phyloP scores from a whole-genome alignment of 2,329 filamentous ascomycete species.

The Sarocladiaceae sp. region DNA sequence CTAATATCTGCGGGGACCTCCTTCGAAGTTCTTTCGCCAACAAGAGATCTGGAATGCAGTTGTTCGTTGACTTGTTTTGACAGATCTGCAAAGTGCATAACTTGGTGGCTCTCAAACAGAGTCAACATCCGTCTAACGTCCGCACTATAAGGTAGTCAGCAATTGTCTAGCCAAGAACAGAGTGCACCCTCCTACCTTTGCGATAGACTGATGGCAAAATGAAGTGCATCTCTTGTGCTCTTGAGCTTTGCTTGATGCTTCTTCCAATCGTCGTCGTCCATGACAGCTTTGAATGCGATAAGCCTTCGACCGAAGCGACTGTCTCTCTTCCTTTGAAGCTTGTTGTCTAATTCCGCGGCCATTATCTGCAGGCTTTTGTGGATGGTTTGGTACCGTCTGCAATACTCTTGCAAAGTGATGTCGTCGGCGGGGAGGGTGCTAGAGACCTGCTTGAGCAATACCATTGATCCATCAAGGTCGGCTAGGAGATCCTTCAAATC shows the following conservation, averaged over 20 bases:
- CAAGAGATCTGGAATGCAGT: too few species aligned
- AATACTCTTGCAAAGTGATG: background rate
- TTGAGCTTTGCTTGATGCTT: too few species aligned
- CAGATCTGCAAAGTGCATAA: too few species aligned
- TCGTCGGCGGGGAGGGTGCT: background rate
- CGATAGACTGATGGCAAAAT: too few species aligned
- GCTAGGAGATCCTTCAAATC: background rate
- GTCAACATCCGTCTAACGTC: too few species aligned
- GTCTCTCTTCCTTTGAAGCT: background rate
- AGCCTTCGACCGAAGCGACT: background rate
- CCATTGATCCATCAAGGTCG: background rate
- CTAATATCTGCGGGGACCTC: too few species aligned
- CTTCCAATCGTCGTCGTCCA: background rate
- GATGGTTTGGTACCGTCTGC: background rate
- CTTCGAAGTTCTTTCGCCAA: too few species aligned
- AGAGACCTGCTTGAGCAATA: background rate
- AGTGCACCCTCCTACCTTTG: background rate
- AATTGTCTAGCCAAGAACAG: too few species aligned
- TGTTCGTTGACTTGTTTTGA: too few species aligned
- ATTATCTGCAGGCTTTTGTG: background rate
- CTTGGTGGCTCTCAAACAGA: too few species aligned
- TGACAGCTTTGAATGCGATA: background rate
- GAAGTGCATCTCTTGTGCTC: too few species aligned
- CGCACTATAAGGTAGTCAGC: too few species aligned
- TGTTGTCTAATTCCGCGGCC: background rate